A percentile compares a stretch with the other conserved stretches of the same genome.
Evolutionary conservation across 805 yeast species (phyloP).

Genomic region (Wickerhamiella nectarea): DNA sequence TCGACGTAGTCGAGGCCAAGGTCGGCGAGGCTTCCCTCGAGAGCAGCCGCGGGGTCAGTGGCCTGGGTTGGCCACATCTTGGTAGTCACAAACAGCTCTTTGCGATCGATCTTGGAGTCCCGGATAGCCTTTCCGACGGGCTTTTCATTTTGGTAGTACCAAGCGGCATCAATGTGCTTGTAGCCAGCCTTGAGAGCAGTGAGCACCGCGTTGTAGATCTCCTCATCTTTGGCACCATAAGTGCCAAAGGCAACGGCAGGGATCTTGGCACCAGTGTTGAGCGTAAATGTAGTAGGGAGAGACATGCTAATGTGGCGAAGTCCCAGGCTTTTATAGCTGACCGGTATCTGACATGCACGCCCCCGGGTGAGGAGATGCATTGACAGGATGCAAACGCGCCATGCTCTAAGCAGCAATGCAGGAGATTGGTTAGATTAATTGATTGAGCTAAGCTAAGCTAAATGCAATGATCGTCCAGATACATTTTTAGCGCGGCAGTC

Average conservation of each 20-base stretch:
- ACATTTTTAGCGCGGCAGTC: no score
- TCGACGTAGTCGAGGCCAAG: conserved; percentile 51
- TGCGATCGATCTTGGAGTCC: conserved; percentile 31
- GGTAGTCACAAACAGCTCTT: conserved; percentile 47
- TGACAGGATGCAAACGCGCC: no score
- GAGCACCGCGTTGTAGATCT: conserved; percentile 38
- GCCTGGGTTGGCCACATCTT: conserved; percentile 38
- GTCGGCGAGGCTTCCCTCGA: conserved; percentile 37
- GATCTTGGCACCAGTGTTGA: conserved; percentile 44
- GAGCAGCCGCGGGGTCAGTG: conserved; percentile 33
- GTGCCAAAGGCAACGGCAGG: conserved; percentile 65
- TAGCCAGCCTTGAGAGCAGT: conserved; percentile 56
- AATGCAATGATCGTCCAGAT: no score
- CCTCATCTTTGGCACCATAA: conserved; percentile 34
- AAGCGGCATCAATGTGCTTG: conserved; percentile 65
- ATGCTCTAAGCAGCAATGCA: not conserved
- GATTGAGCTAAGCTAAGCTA: no score
- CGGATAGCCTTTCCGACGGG: conserved; percentile 46
- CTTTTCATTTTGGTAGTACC: conserved; percentile 51
- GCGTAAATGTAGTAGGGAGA: conserved; percentile 24
- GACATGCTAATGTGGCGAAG: not conserved
- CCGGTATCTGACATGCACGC: not conserved
- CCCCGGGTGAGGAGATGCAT: not conserved
- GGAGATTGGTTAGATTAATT: not conserved
- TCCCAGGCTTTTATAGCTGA: not conserved